A percentile compares a stretch with the other conserved stretches of the same genome.
phyloP scores from a whole-genome alignment of 768 basidiomycete genomes.

The Rhizopogon vinicolor region DNA sequence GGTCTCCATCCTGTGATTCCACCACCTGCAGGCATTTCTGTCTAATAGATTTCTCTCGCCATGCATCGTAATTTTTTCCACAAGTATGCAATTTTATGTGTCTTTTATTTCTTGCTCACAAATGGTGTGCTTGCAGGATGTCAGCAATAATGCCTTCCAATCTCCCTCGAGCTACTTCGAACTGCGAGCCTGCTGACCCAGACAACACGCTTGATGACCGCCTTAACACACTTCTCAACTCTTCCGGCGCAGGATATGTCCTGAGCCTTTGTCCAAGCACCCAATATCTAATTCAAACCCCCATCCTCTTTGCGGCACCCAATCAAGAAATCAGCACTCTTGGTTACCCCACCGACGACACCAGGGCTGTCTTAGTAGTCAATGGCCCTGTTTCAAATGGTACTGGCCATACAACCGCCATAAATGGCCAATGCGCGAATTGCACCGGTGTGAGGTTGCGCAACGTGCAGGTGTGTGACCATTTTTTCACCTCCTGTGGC shows the following conservation, averaged over 20 bases:
- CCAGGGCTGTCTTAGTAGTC: constrained; percentile 68
- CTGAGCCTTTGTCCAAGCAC: constrained; percentile 62
- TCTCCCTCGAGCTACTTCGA: constrained; percentile 7
- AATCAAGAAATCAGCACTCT: constrained; percentile 80
- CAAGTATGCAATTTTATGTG: constrained; percentile 5
- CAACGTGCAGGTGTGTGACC: constrained; percentile 56
- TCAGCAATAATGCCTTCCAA: not conserved
- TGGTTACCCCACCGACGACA: constrained; percentile 66
- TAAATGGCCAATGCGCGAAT: constrained; percentile 58
- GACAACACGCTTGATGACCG: constrained; percentile 59
- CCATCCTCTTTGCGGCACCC: constrained; percentile 59
- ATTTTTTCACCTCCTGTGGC: not conserved
- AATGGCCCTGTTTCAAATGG: constrained; percentile 52
- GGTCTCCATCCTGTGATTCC: not conserved
- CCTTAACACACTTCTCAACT: constrained; percentile 58
- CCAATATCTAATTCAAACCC: constrained; percentile 60
- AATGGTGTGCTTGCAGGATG: not conserved
- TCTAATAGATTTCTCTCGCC: not conserved
- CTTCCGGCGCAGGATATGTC: constrained; percentile 61
- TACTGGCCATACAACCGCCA: constrained; percentile 66
- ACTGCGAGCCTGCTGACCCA: constrained; percentile 45
- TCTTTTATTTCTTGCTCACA: not conserved
- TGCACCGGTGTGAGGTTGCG: constrained; percentile 61
- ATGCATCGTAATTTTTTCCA: constrained; percentile 10
- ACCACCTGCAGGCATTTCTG: not conserved